A percentile compares a stretch with the other conserved stretches of the same genome.
Evolutionary conservation across 306 rosid genomes (phyloP).

Genomic region (Abrus pulchellus): DNA sequence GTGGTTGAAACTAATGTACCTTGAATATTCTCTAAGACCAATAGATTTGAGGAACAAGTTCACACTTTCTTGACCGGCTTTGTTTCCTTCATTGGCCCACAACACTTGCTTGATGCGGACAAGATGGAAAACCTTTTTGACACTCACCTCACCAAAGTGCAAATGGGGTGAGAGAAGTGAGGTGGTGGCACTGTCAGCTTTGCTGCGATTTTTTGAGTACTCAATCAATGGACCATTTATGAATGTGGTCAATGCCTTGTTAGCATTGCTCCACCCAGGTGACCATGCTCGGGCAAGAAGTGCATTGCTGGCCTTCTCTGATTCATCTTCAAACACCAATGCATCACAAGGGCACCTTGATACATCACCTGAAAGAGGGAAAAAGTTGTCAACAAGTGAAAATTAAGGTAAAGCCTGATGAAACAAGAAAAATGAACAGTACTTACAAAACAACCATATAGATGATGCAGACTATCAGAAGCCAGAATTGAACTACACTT

Average conservation of each 20-base stretch:
- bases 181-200: constrained; percentile 89
- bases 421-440: neutral
- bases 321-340: constrained; percentile 80
- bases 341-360: constrained; percentile 72
- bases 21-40: constrained; percentile 93
- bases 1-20: constrained; percentile 90
- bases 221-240: constrained; percentile 83
- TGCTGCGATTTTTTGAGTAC: constrained; percentile 75
- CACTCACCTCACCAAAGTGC: constrained; percentile 93
- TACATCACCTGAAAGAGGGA: constrained; percentile 68
- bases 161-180: constrained; percentile 90
- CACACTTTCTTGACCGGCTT: constrained; percentile 89
- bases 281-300: constrained; percentile 97
- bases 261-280: constrained; percentile 93
- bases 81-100: constrained; percentile 92
- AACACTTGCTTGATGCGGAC: constrained; percentile 84
- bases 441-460: neutral
- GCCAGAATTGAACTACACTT: neutral
- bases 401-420: constrained; percentile 21
- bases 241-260: constrained; percentile 78
- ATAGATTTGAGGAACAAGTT: constrained; percentile 88
- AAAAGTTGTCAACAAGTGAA: constrained; percentile 24
- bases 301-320: constrained; percentile 91
- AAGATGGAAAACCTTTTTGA: constrained; percentile 86
- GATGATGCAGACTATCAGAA: neutral